These are phyloP conservation scores for Tylopilus sp. DNA, from an alignment of 768 basidiomycete genomes.

Conservation along the genomic window DNA sequence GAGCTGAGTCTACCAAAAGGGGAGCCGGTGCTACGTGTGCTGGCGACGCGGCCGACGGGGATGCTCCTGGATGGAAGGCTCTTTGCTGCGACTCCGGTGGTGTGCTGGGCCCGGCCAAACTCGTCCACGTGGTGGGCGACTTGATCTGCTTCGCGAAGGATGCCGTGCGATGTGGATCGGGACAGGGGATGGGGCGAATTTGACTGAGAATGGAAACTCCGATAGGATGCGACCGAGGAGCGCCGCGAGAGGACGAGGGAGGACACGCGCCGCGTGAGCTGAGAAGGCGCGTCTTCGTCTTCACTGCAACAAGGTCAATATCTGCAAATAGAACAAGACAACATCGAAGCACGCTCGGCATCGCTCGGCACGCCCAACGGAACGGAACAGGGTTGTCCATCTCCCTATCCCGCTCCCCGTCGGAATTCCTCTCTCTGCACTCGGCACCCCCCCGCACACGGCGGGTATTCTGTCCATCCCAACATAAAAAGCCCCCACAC, in stretches of 20 bases:
- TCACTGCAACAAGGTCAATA: constrained; percentile 40
- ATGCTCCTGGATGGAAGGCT: constrained; percentile 25
- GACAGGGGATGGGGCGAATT: constrained; percentile 17
- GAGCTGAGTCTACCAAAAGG: constrained; percentile 23
- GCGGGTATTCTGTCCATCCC: constrained; percentile 8
- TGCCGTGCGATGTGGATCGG: constrained; percentile 27
- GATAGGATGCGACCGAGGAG: constrained; percentile 35
- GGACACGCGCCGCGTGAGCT: constrained; percentile 61
- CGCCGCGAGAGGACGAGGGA: constrained; percentile 48
- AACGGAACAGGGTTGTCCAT: constrained; percentile 4
- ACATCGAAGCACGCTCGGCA: constrained; percentile 10
- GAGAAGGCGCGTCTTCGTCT: constrained; percentile 70
- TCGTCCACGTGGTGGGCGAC: constrained; percentile 15
- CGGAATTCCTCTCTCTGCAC: not conserved
- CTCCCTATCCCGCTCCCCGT: not conserved
- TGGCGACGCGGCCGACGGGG: constrained; percentile 19
- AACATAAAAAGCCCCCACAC: constrained; percentile 9
- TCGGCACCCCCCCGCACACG: not conserved
- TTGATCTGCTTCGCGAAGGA: constrained; percentile 30
- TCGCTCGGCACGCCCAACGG: not conserved
- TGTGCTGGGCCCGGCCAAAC: constrained; percentile 20
- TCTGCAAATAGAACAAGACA: constrained; percentile 1
- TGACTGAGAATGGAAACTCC: constrained; percentile 15
- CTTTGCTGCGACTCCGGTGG: constrained; percentile 9
- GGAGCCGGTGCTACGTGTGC: constrained; percentile 20